Evolutionary conservation across 2,329 filamentous ascomycete genomes (phyloP).

Genomic region (Exophiala sideris): DNA sequence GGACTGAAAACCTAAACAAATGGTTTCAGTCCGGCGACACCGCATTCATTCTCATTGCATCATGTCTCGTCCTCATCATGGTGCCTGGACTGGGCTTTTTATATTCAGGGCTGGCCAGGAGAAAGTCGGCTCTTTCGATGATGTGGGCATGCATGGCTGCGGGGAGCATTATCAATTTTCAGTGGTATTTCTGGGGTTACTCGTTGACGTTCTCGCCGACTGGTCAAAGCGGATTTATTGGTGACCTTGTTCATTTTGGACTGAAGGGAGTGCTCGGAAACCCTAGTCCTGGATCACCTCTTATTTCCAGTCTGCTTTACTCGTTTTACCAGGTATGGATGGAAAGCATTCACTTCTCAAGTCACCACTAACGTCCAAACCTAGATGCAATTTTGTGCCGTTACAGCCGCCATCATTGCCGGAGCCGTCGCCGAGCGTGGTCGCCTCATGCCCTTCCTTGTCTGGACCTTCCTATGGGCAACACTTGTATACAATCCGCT

Average conservation of each 20-base stretch:
- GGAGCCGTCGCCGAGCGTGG: conserved; percentile 93
- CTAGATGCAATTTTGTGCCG: conserved; percentile 94
- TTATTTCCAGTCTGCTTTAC: conserved; percentile 86
- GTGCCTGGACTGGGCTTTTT: conserved; percentile 94
- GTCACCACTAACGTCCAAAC: conserved; percentile 1
- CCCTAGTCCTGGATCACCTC: conserved; percentile 82
- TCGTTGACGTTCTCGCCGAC: conserved; percentile 84
- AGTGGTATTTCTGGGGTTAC: conserved; percentile 99
- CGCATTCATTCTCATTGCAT: conserved; percentile 77
- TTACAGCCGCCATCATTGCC: conserved; percentile 86
- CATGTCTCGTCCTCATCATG: conserved; percentile 70
- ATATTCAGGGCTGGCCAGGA: conserved; percentile 93
- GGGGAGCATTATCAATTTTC: conserved; percentile 85
- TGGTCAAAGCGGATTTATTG: conserved; percentile 85
- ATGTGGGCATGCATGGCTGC: conserved; percentile 98
- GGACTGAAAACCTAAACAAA: conserved; percentile 85
- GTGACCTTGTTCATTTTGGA: conserved; percentile 83
- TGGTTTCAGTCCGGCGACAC: conserved; percentile 91
- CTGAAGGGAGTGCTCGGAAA: conserved; percentile 76
- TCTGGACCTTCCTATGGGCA: conserved; percentile 94
- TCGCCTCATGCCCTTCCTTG: conserved; percentile 86
- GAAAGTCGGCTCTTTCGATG: conserved; percentile 95
- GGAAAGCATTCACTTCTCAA: not conserved
- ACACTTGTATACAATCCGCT: conserved; percentile 96
- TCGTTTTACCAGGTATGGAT: conserved; percentile 79